Evolutionary conservation across 108 stramenopile genomes (phyloP).

Genomic region (Pelagomonas calceolata): DNA sequence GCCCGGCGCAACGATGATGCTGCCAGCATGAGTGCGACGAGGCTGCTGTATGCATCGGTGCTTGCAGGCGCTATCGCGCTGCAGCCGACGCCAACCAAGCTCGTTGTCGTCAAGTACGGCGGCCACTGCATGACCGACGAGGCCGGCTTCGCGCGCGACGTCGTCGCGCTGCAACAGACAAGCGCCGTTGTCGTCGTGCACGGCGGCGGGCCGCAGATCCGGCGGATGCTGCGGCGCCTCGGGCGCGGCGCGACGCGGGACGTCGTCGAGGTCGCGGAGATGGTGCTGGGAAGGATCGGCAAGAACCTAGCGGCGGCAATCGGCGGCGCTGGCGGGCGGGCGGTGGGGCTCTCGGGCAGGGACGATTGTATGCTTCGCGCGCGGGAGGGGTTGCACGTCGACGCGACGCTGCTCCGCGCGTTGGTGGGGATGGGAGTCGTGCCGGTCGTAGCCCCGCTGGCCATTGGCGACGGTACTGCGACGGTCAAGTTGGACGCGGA

Average conservation of each 20-base stretch:
- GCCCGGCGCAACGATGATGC: no score
- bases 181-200: conserved; percentile 80
- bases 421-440: conserved; percentile 65
- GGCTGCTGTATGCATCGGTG: no score
- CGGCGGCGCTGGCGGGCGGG: conserved; percentile 66
- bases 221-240: conserved; percentile 60
- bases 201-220: conserved; percentile 88
- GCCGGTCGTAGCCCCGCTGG: conserved; percentile 90
- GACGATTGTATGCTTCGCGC: conserved; percentile 52
- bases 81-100: no score
- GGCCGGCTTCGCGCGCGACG: conserved; percentile 70
- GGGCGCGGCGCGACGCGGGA: conserved; percentile 59
- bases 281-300: conserved; percentile 82
- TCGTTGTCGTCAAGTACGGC: conserved; percentile 23
- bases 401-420: conserved; percentile 53
- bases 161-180: conserved; percentile 63
- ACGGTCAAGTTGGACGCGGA: conserved; percentile 82
- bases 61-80: no score
- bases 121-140: conserved; percentile 84
- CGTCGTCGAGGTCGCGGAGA: conserved; percentile 86
- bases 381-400: conserved; percentile 50
- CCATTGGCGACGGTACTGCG: conserved; percentile 65
- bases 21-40: no score
- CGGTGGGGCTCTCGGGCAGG: conserved; percentile 74
- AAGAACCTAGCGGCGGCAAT: conserved; percentile 73